Evolutionary conservation across 805 yeast genomes (phyloP).

Genomic region (Blastobotrys attinorum): DNA sequence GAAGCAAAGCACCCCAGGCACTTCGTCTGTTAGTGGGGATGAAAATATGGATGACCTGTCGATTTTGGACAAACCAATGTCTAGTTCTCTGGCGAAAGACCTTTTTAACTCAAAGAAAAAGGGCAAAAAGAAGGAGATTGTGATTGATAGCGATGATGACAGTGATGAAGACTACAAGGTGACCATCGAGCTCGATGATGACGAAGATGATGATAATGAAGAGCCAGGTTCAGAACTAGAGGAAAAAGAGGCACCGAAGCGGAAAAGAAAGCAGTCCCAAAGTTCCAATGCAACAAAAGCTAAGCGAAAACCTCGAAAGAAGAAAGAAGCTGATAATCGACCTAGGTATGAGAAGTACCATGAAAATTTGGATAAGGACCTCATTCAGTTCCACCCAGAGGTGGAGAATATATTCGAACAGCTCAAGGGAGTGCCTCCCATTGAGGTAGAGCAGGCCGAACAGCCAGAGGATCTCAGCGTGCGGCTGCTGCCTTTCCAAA

Average conservation of each 20-base stretch:
- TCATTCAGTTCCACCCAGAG: conserved; percentile 74
- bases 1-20: background rate
- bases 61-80: background rate
- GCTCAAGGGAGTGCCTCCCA: conserved; percentile 40
- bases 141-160: background rate
- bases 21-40: background rate
- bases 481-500: conserved; percentile 77
- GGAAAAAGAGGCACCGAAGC: too few relatives aligned
- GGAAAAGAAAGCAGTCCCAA: too few relatives aligned
- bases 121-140: background rate
- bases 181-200: background rate
- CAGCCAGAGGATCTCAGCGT: conserved; percentile 76
- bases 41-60: too few relatives aligned
- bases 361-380: conserved; percentile 56
- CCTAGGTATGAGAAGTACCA: conserved; percentile 5
- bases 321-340: background rate
- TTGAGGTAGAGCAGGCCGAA: conserved; percentile 34
- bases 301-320: background rate
- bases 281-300: too few relatives aligned
- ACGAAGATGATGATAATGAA: background rate
- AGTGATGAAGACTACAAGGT: background rate
- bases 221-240: background rate
- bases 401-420: conserved; percentile 63
- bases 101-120: background rate
- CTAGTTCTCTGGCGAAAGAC: background rate